A percentile compares a stretch with the other conserved stretches of the same genome.
Conservation (phyloP, 1,139 yeast species). For the Geotrichum cucujoidarum region DNA sequence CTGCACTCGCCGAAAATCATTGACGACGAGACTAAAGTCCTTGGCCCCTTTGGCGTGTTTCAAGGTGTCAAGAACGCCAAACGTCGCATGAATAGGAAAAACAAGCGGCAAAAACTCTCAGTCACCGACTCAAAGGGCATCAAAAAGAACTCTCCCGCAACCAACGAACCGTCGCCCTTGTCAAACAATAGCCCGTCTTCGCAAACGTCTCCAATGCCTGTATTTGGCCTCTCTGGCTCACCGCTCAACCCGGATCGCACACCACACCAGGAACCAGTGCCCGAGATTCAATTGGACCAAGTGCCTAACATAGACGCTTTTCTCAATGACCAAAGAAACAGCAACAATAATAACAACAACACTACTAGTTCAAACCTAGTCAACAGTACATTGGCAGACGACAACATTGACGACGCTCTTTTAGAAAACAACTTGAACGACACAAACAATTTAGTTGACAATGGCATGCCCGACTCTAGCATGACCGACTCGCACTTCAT, state of each 20-base stretch:
- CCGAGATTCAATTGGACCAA: neutral
- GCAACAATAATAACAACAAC: too few species aligned
- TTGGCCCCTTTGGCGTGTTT: slow-evolving; percentile 87
- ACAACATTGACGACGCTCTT: too few species aligned
- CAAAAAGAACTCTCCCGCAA: neutral
- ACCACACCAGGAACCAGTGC: neutral
- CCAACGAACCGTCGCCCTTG: slow-evolving; percentile 12
- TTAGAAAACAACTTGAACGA: too few species aligned
- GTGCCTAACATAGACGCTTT: slow-evolving; percentile 8
- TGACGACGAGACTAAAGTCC: slow-evolving; percentile 49
- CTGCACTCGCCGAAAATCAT: slow-evolving; percentile 51
- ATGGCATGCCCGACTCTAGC: neutral
- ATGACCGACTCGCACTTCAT: neutral
- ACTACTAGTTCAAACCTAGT: too few species aligned
- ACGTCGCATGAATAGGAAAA: slow-evolving; percentile 20
- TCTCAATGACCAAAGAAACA: neutral
- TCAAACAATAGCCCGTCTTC: slow-evolving; percentile 16
- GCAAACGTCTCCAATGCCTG: slow-evolving; percentile 12
- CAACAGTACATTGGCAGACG: too few species aligned
- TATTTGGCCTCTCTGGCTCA: neutral
- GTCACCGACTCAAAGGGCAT: slow-evolving; percentile 2
- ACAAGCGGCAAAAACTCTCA: slow-evolving; percentile 24
- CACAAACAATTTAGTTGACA: too few species aligned
- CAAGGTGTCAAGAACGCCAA: slow-evolving; percentile 34
- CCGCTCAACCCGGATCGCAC: slow-evolving; percentile 1